Base-by-base conservation (phyloP, 805 yeast genomes). In the Monosporozyma siamensis region DNA sequence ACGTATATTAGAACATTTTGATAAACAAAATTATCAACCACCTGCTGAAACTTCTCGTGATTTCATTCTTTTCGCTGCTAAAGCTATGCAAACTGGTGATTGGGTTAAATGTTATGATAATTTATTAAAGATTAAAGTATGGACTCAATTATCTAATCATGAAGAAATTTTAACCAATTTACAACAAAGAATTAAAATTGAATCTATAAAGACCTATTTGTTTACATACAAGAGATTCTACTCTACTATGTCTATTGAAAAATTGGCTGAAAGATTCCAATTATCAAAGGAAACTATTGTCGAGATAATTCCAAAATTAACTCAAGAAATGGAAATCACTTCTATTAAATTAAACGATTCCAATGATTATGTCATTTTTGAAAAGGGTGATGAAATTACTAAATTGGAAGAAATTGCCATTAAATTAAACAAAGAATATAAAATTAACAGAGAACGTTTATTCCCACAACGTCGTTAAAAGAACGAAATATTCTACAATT, bases 41-140 rank as follows among this genome's bases (percentile, higher is more conserved):
- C 98, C 98, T 38, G 95, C 97, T 42, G 98, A 92, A 68, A 86
- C 89, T 63, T 84, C 94, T 37, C 82, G 94, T 58, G 99, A 92
- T 64, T 85, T 77, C 66, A 81, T 92, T 54, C 80, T 90, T 74
- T 85, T 84, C 63, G 95, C 97, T 39, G 94, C 97, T 34, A 80
- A 80, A 66, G 78, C 86, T 25, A 77, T 92, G 64, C 85, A 84
- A 61, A 75, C 75, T 54, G 96, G 97, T 52, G 86, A 90, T 59
- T 92, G 98, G 97, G 68, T 73, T 49, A 72, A 74, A 53, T 81
- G 95, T 20, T 75, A 78, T 51, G 78, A 77, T 40, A 73, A 85
- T 58, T 75, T 92, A 40, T 49, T 49, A 22, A 41, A 48, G 54
- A 70, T 75, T 31, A 71, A 85, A 22, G 80, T 90, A 63, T 92